Evolutionary conservation across 345 rosid species (phyloP).

Genomic region (Populus tremula): DNA sequence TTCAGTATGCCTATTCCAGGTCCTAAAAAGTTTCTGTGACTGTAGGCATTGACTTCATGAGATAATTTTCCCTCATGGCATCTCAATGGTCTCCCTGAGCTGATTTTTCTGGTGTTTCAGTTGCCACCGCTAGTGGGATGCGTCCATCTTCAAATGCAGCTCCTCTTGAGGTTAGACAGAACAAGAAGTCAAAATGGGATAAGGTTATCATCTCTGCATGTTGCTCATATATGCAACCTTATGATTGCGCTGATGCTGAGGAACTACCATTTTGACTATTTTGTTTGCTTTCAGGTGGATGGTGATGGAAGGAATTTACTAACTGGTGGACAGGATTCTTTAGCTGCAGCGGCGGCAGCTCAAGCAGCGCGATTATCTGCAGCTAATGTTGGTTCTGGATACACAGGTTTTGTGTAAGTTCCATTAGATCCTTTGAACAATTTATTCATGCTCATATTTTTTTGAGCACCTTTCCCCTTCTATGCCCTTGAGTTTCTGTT

Average conservation of each 20-base stretch:
- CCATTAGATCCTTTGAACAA: background rate
- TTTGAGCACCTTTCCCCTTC: background rate
- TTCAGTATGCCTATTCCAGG: conserved; percentile 67
- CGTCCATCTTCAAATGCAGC: conserved; percentile 36
- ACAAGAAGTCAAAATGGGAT: conserved; percentile 96
- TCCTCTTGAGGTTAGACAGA: conserved; percentile 66
- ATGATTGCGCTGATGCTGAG: background rate
- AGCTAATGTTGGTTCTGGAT: conserved; percentile 79
- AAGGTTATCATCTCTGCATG: conserved; percentile 46
- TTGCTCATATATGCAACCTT: background rate
- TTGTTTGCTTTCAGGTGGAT: conserved; percentile 62
- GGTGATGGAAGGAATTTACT: conserved; percentile 55
- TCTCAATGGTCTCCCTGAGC: background rate
- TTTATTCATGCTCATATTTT: background rate
- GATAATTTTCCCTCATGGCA: background rate
- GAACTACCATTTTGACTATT: conserved; percentile 1
- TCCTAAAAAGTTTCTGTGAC: conserved; percentile 3
- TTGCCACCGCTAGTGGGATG: conserved; percentile 41
- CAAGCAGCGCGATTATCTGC: conserved; percentile 62
- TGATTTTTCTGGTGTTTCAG: conserved; percentile 37
- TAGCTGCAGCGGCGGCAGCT: conserved; percentile 51
- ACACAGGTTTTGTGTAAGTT: conserved; percentile 86
- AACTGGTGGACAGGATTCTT: conserved; percentile 57
- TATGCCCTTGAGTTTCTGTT: background rate
- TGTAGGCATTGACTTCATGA: background rate